phyloP scores from a whole-genome alignment of 2,329 filamentous ascomycete genomes.

The Xylariaceae sp. region DNA sequence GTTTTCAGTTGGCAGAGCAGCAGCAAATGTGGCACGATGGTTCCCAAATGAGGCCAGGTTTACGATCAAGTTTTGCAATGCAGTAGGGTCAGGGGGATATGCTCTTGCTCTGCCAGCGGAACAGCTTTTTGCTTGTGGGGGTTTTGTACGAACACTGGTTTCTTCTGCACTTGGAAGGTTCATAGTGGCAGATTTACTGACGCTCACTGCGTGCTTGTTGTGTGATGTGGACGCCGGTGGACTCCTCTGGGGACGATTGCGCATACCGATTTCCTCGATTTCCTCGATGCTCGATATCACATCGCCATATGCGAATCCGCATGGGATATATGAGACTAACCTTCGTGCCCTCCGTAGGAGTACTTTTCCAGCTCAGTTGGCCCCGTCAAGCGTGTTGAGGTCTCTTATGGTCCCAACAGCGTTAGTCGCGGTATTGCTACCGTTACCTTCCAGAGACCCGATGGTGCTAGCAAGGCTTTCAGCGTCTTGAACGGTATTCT shows the following conservation, averaged over 20 bases:
- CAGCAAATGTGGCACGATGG: slow-evolving; percentile 3
- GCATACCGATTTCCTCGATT: slow-evolving; percentile 21
- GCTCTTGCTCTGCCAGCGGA: slow-evolving; percentile 18
- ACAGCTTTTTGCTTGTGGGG: slow-evolving; percentile 8
- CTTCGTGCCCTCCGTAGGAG: slow-evolving; percentile 69
- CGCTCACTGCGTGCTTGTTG: slow-evolving; percentile 57
- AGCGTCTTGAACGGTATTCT: slow-evolving; percentile 80
- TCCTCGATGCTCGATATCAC: slow-evolving; percentile 25
- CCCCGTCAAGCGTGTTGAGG: slow-evolving; percentile 81
- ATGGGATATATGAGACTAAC: slow-evolving; percentile 59
- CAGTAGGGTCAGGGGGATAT: slow-evolving; percentile 5
- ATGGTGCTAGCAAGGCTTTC: slow-evolving; percentile 79
- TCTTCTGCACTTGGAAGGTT: slow-evolving; percentile 4
- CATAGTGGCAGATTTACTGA: slow-evolving; percentile 36
- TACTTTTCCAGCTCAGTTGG: slow-evolving; percentile 88
- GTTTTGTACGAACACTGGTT: slow-evolving; percentile 3
- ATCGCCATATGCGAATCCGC: slow-evolving; percentile 29
- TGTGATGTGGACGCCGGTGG: slow-evolving; percentile 35
- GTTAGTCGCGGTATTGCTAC: slow-evolving; percentile 89
- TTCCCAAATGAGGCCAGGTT: not conserved
- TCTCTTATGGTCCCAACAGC: slow-evolving; percentile 90
- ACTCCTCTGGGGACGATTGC: slow-evolving; percentile 20
- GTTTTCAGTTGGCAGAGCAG: slow-evolving; percentile 18
- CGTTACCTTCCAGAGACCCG: slow-evolving; percentile 75
- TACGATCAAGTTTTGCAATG: slow-evolving; percentile 3